Conservation (phyloP, 768 basidiomycete species). For the Xerocomus spinulosus region DNA sequence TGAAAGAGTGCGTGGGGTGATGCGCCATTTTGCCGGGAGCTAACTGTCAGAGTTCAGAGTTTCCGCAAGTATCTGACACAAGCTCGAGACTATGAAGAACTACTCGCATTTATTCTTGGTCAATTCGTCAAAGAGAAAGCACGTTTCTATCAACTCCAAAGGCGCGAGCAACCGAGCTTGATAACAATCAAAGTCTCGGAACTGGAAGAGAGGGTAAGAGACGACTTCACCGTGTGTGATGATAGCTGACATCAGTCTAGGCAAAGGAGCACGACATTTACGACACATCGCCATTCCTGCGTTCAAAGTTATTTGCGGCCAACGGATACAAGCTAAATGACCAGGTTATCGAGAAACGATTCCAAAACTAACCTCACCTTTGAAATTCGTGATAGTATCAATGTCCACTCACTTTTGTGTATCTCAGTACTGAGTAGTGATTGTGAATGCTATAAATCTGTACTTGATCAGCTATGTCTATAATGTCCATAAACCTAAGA, state of each 20-base stretch:
- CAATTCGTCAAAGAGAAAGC: slow-evolving; percentile 91
- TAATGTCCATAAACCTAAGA: slow-evolving; percentile 16
- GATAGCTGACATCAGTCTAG: slow-evolving; percentile 37
- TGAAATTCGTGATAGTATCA: slow-evolving; percentile 3
- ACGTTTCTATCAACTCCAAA: slow-evolving; percentile 73
- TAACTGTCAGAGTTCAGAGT: slow-evolving; percentile 46
- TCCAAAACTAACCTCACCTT: slow-evolving; percentile 37
- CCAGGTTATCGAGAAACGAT: slow-evolving; percentile 69
- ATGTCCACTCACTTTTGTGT: slow-evolving; percentile 10
- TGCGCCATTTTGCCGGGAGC: neutral
- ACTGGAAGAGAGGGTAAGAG: slow-evolving; percentile 78
- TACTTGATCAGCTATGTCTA: slow-evolving; percentile 20
- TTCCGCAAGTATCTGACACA: slow-evolving; percentile 98
- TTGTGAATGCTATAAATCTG: slow-evolving; percentile 27
- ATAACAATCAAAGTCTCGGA: slow-evolving; percentile 75
- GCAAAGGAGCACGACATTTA: slow-evolving; percentile 97
- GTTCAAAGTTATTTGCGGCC: slow-evolving; percentile 74
- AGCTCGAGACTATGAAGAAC: slow-evolving; percentile 92
- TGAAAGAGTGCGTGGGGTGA: slow-evolving; percentile 58
- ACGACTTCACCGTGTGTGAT: neutral
- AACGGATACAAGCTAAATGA: slow-evolving; percentile 82
- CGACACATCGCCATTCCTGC: slow-evolving; percentile 81
- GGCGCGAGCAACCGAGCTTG: slow-evolving; percentile 70
- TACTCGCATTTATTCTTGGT: slow-evolving; percentile 91
- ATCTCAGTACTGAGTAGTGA: slow-evolving; percentile 27